Conservation (phyloP, 306 rosid genomes). For the Boehmeria nivea region DNA sequence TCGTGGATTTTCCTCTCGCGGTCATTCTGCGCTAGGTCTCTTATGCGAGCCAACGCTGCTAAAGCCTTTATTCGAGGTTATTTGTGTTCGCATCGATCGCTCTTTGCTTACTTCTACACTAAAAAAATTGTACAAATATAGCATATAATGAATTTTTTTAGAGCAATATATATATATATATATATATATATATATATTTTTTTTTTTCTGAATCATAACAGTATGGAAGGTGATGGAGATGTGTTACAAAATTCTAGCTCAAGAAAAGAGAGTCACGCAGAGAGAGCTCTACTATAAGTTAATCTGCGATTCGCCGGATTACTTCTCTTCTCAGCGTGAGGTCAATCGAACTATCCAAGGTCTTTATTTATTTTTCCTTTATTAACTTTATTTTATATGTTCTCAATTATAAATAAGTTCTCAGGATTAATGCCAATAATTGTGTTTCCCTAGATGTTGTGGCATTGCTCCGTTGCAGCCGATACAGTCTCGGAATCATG, state of each 20-base stretch:
- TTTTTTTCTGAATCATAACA: conserved; percentile 11
- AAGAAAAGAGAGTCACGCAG: conserved; percentile 76
- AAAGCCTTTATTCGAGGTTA: conserved; percentile 76
- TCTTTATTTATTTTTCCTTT: conserved; percentile 18
- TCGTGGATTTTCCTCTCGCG: conserved; percentile 62
- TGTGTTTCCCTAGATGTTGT: conserved; percentile 53
- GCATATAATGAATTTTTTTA: too few species aligned
- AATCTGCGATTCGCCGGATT: conserved; percentile 62
- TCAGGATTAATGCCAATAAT: not conserved
- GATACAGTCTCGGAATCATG: conserved; percentile 91
- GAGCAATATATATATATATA: too few species aligned
- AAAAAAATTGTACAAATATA: not conserved
- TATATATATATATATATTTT: not conserved
- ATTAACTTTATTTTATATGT: too few species aligned
- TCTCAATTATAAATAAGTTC: not conserved
- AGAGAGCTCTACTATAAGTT: conserved; percentile 88
- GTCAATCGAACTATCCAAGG: conserved; percentile 88
- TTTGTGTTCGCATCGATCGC: not conserved
- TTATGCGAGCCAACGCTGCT: conserved; percentile 60
- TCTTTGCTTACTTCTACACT: conserved; percentile 3
- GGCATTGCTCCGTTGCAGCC: conserved; percentile 83
- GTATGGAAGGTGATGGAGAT: conserved; percentile 94
- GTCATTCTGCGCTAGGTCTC: conserved; percentile 60
- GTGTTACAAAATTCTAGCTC: conserved; percentile 66
- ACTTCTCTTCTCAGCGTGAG: conserved; percentile 67